Conservation (phyloP, 2,329 filamentous ascomycete species). For the Fusarium veterinarium region DNA sequence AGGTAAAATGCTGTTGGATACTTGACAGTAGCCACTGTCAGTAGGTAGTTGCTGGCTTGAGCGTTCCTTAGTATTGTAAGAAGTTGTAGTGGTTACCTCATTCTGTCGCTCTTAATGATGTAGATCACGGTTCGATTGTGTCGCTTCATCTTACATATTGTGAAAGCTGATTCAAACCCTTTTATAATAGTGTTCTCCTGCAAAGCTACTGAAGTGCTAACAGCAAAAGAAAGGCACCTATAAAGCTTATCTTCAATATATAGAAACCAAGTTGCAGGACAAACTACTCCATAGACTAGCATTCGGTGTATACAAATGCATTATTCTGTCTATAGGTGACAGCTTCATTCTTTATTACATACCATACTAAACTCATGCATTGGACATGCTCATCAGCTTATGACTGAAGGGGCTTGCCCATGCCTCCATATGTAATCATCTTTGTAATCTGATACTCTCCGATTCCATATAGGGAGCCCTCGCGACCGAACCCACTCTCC, state of each 20-base stretch:
- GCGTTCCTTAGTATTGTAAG: background rate
- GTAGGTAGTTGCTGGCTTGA: background rate
- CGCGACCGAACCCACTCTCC: slow-evolving; percentile 82
- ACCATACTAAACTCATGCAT: background rate
- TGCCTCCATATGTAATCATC: slow-evolving; percentile 67
- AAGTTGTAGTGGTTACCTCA: background rate
- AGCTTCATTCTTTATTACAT: slow-evolving; percentile 4
- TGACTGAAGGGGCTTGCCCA: slow-evolving; percentile 65
- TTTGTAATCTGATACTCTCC: slow-evolving; percentile 82
- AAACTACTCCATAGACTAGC: background rate
- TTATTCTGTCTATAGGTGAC: no score
- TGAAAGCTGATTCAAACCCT: background rate
- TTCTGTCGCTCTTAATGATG: background rate
- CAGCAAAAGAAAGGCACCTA: background rate
- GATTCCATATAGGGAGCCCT: slow-evolving; percentile 81
- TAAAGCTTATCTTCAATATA: background rate
- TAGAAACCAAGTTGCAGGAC: background rate
- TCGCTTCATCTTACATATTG: background rate
- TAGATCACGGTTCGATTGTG: background rate
- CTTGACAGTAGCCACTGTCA: background rate
- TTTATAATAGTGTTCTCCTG: background rate
- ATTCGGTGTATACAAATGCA: no score
- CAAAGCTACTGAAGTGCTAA: background rate
- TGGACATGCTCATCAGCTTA: background rate
- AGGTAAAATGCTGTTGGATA: background rate